Base-by-base conservation (phyloP, 208 protist species). In the Leishmania amazonensis region DNA sequence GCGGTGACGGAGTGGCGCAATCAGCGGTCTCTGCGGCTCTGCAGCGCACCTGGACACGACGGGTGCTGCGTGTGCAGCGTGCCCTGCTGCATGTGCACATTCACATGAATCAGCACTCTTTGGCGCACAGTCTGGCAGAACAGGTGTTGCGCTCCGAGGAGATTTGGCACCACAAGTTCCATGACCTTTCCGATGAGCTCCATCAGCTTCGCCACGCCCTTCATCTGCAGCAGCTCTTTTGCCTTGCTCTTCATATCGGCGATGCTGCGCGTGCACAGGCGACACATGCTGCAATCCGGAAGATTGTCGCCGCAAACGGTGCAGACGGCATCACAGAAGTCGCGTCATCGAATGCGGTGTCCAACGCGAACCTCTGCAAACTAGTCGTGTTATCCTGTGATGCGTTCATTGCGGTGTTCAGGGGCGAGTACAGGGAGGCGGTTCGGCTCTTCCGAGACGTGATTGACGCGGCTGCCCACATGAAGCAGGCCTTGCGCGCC, bases 51-150 rank as follows among this genome's bases (percentile, higher is more conserved):
- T 94, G 91, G 88, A 77, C 76, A 7, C 73, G 78, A 45, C 91
- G 91, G 6, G 60, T 83, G 45, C 76, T 85, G 47, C 89, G 94
- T 8, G 85, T 95, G 57, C 86, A 87, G 75, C 89, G 90, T 7
- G 90, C 91, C 1, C 87, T 97, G 31, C 84, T 94, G 62, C 85
- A 91, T 19, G 85, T 90, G 28, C 88, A 95, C 80, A 90, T 90
- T 81, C 78, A 90, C 71, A 31, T 80, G 51, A 87, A 85, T 47
- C 86, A 97, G 81, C 88, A 92, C n/a, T 84, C 86, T n/a, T 80
- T 91, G 40, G 88, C 88, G 2, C 84, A 93, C 54, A 86, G 81
- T 19, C 28, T 91, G 1, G 88, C 89, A 35, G 85, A 90, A 31
- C 78, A 81, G 71, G 83, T 92, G 28, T 86, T 97, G 19, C 47